Base-by-base conservation (phyloP, 192 early-diverging fungal species). In the Backusella psychrophila region DNA sequence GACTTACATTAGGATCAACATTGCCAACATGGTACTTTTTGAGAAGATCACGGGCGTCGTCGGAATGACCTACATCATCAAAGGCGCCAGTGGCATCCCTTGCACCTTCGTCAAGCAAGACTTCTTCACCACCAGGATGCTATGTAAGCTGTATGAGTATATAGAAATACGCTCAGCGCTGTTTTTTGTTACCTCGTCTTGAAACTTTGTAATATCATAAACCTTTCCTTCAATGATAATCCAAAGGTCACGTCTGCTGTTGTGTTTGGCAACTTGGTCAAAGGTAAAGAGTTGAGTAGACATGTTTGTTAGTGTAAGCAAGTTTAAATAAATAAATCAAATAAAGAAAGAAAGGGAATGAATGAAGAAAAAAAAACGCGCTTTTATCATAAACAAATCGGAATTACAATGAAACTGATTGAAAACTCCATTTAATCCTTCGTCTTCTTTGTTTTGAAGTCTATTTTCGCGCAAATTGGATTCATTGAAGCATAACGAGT, bases 41-140 rank as follows among this genome's bases (percentile, higher is more conserved):
- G 75, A 99, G 86, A 76, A 99, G 75, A 26, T 94, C 94, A 71
- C 90, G 92, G 33, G 97, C 97, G 76, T 99, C 97, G 42, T 95
- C 92, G 36, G 94, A 95, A 87, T 99, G 96, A 34, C 97, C 97
- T 81, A 99, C 95, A 83, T 97, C 96, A 75, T 99, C 95, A 87
- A 99, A 99, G 31, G 95, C 93, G 76, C 92, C 95, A 52, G 94
- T 95, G 38, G 96, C 94, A 83, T 99, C 96, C 73, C 86, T 88
- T 83, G 95, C 97, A 59, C 90, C 96, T 76, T 93, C 89, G 86
- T 97, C 97, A 53, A 97, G 78, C 75, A 99, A 86, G n/a, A 99
- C 96, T 82, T 99, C 97, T 85, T 97, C 97, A 79, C 97, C 97
- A 80, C 97, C 97, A 36, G 97, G 97, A 81, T 99, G 97, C 94